Percentiles rank a stretch among this genome's conserved stretches.
phyloP scores from a whole-genome alignment of 2,329 filamentous ascomycete species.

The Rhexocercosporidium sp. region DNA sequence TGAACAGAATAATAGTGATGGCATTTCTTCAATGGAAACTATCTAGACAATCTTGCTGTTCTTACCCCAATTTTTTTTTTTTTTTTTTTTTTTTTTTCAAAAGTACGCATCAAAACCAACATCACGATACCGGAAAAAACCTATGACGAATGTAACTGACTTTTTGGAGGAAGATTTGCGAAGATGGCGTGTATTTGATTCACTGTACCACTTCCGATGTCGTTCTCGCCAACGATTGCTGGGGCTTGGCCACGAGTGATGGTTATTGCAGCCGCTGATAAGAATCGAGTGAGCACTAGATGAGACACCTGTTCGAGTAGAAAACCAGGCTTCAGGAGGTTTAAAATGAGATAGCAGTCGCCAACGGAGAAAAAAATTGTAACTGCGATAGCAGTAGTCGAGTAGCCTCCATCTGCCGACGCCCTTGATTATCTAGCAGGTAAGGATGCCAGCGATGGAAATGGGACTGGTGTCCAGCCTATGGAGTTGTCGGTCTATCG shows the following conservation, averaged over 20 bases:
- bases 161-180: slow-evolving; percentile 60
- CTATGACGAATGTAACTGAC: slow-evolving; percentile 55
- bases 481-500: slow-evolving; percentile 29
- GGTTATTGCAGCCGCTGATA: slow-evolving; percentile 68
- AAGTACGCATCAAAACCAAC: slow-evolving; percentile 58
- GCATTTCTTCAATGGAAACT: slow-evolving; percentile 66
- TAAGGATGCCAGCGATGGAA: slow-evolving; percentile 67
- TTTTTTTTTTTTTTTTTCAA: slow-evolving; percentile 51
- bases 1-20: slow-evolving; percentile 64
- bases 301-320: slow-evolving; percentile 70
- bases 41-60: slow-evolving; percentile 64
- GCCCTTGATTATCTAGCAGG: slow-evolving; percentile 63
- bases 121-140: slow-evolving; percentile 62
- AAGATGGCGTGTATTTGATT: slow-evolving; percentile 65
- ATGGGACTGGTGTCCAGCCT: slow-evolving; percentile 53
- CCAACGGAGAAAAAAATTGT: slow-evolving; percentile 69
- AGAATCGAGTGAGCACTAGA: slow-evolving; percentile 68
- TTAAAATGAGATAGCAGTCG: slow-evolving; percentile 63
- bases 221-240: slow-evolving; percentile 39
- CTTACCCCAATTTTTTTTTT: slow-evolving; percentile 59
- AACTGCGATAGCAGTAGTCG: slow-evolving; percentile 61
- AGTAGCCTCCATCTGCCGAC: slow-evolving; percentile 54
- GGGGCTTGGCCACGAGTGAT: slow-evolving; percentile 69
- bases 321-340: slow-evolving; percentile 67
- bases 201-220: slow-evolving; percentile 56